phyloP scores from a whole-genome alignment of 2,329 filamentous ascomycete genomes.

The Pseudofabraea citricarpa region DNA sequence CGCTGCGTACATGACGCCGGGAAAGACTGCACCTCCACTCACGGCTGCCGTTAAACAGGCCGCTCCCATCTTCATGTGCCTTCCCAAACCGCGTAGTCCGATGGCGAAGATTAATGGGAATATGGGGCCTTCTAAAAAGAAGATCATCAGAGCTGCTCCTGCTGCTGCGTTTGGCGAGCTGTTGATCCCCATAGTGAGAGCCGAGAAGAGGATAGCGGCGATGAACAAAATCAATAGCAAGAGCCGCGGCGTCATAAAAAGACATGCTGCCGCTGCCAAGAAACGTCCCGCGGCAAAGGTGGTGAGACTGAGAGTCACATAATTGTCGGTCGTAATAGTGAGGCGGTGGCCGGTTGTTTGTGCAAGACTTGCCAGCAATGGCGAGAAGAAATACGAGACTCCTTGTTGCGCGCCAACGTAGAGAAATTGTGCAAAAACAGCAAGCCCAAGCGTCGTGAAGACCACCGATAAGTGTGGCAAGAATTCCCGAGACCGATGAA shows the following conservation, averaged over 20 bases:
- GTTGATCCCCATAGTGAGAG: slow-evolving; percentile 42
- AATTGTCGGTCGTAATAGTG: slow-evolving; percentile 53
- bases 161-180: slow-evolving; percentile 41
- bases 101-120: slow-evolving; percentile 81
- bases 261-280: slow-evolving; percentile 56
- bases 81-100: slow-evolving; percentile 73
- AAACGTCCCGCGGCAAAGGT: slow-evolving; percentile 73
- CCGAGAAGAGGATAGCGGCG: slow-evolving; percentile 53
- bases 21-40: slow-evolving; percentile 21
- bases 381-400: slow-evolving; percentile 55
- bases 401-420: slow-evolving; percentile 73
- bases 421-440: slow-evolving; percentile 70
- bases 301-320: slow-evolving; percentile 67
- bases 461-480: slow-evolving; percentile 36
- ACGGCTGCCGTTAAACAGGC: slow-evolving; percentile 59
- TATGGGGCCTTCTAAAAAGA: slow-evolving; percentile 78
- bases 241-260: slow-evolving; percentile 60
- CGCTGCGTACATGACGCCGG: slow-evolving; percentile 23
- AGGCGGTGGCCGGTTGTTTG: slow-evolving; percentile 32
- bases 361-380: slow-evolving; percentile 40
- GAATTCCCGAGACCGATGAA: slow-evolving; percentile 12
- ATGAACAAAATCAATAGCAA: slow-evolving; percentile 59
- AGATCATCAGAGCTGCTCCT: slow-evolving; percentile 63
- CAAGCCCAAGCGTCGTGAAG: slow-evolving; percentile 54
- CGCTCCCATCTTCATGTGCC: slow-evolving; percentile 73